Conservation (phyloP, 148 eudicot genomes). For the Camellia sinensis region DNA sequence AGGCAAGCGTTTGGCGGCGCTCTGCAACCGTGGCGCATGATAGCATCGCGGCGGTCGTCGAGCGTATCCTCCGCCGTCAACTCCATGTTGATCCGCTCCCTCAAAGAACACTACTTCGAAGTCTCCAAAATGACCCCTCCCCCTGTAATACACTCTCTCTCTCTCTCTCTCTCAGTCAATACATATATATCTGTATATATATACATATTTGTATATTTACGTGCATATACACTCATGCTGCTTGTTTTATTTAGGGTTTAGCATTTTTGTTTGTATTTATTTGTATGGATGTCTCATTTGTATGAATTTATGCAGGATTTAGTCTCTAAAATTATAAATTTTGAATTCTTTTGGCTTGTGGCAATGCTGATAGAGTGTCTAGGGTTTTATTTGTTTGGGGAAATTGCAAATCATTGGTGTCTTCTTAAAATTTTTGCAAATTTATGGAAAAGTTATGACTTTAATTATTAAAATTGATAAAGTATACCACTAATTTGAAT, state of each 20-base stretch:
- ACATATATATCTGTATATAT: no score
- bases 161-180: background rate
- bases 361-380: background rate
- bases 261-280: no score
- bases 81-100: conserved; percentile 61
- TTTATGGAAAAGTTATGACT: no score
- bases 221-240: background rate
- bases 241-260: background rate
- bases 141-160: conserved; percentile 24
- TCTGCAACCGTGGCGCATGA: conserved; percentile 33
- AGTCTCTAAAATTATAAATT: background rate
- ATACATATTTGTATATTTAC: no score
- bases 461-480: no score
- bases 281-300: background rate
- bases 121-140: conserved; percentile 73
- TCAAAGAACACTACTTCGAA: conserved; percentile 76
- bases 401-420: no score
- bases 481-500: no score
- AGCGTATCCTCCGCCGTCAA: conserved; percentile 56
- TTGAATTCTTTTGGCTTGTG: background rate
- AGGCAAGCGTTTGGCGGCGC: conserved; percentile 19
- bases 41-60: conserved; percentile 19
- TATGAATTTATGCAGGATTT: background rate
- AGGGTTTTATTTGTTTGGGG: background rate
- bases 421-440: no score